Evolutionary conservation across 2,329 filamentous ascomycete species (phyloP).

Genomic region (Chalaropsis thielavioides): DNA sequence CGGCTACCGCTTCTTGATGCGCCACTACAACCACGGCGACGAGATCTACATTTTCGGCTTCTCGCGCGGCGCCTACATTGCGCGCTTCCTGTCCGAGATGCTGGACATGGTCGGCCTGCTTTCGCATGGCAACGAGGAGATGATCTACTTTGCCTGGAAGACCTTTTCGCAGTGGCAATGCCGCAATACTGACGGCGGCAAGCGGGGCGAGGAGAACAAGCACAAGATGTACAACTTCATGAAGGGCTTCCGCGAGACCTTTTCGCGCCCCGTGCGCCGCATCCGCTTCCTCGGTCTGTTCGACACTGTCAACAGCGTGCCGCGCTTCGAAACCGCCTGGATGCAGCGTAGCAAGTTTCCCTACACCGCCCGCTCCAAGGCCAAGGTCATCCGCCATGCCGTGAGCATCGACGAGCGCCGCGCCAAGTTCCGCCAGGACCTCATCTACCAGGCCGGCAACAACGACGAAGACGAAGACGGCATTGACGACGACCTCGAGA

Average conservation of each 20-base stretch:
- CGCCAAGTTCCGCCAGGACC: conserved; percentile 57
- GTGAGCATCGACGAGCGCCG: conserved; percentile 57
- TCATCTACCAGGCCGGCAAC: conserved; percentile 39
- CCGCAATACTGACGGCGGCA: conserved; percentile 33
- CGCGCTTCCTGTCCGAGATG: conserved; percentile 68
- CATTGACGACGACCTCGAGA: conserved; percentile 4
- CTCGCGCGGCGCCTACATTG: conserved; percentile 57
- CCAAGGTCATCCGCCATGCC: conserved; percentile 50
- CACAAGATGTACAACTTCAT: conserved; percentile 58
- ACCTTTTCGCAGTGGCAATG: conserved; percentile 61
- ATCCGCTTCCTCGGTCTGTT: conserved; percentile 69
- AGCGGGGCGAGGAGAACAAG: conserved; percentile 31
- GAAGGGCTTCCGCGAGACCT: conserved; percentile 68
- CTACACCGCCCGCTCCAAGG: conserved; percentile 44
- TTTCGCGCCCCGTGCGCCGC: conserved; percentile 57
- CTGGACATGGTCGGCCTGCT: conserved; percentile 68
- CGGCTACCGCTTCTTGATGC: conserved; percentile 67
- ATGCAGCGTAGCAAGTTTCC: conserved; percentile 70
- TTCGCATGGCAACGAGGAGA: conserved; percentile 70
- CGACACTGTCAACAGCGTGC: conserved; percentile 69
- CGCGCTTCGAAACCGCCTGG: conserved; percentile 58
- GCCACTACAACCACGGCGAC: conserved; percentile 50
- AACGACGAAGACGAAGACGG: conserved; percentile 17
- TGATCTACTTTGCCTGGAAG: conserved; percentile 74
- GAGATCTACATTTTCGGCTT: conserved; percentile 63